A percentile compares a stretch with the other conserved stretches of the same genome.
Conservation (phyloP, 768 basidiomycete species). For the Boletales sp. region DNA sequence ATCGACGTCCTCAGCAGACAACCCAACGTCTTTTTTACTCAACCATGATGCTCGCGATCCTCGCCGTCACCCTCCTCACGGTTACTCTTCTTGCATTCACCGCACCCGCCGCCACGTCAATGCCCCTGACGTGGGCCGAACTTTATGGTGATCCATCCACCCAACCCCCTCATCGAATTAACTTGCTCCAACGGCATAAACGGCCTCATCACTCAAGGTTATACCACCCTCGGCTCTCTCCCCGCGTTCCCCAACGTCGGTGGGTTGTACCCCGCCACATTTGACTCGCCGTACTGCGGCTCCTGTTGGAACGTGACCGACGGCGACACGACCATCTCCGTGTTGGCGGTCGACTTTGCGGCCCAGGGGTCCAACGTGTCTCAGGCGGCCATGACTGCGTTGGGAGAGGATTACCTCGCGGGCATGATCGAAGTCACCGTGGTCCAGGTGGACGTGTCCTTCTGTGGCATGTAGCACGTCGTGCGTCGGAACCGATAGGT, state of each 20-base stretch:
- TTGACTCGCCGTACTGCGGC: constrained; percentile 30
- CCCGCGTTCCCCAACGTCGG: constrained; percentile 32
- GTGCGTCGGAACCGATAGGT: too few relatives aligned
- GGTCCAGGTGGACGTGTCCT: constrained; percentile 39
- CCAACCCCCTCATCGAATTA: constrained; percentile 10
- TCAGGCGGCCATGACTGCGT: constrained; percentile 29
- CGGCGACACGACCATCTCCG: constrained; percentile 8
- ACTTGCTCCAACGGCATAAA: constrained; percentile 33
- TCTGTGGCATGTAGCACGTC: constrained; percentile 39
- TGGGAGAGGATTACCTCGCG: constrained; percentile 23
- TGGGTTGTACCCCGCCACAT: constrained; percentile 24
- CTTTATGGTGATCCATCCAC: constrained; percentile 24
- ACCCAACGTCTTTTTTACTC: too few relatives aligned
- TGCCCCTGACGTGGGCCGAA: constrained; percentile 25
- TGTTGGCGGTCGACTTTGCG: constrained; percentile 29
- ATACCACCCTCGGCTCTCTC: constrained; percentile 30
- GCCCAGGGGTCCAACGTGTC: constrained; percentile 45
- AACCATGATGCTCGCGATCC: constrained; percentile 26
- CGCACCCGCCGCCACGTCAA: background rate
- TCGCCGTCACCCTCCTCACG: background rate
- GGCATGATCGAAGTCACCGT: constrained; percentile 47
- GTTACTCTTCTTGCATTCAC: constrained; percentile 15
- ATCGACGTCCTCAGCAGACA: too few relatives aligned
- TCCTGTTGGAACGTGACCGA: constrained; percentile 32
- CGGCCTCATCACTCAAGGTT: constrained; percentile 29